phyloP scores from a whole-genome alignment of 2,329 filamentous ascomycete genomes.

The Penicillium sp. region DNA sequence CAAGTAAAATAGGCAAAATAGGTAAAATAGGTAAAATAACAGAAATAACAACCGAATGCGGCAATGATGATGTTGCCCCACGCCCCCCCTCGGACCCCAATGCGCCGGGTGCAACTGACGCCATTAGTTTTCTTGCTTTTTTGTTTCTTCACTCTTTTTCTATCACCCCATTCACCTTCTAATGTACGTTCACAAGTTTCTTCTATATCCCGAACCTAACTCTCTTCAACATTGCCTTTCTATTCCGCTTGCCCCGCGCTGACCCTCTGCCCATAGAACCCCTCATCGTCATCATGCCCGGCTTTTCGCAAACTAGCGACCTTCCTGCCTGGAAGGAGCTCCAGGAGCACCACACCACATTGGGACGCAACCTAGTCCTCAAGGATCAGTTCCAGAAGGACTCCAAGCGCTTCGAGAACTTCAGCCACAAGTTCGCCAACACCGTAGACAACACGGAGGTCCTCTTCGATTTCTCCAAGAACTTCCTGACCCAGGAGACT shows the following conservation, averaged over 20 bases:
- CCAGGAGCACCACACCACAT: slow-evolving; percentile 80
- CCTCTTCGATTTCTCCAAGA: slow-evolving; percentile 99
- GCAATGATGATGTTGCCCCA: slow-evolving; percentile 33
- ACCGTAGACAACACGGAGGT: slow-evolving; percentile 77
- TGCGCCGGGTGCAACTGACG: slow-evolving; percentile 25
- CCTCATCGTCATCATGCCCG: slow-evolving; percentile 34
- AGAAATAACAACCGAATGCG: slow-evolving; percentile 18
- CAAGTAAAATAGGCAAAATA: neutral
- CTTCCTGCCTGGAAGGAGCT: slow-evolving; percentile 87
- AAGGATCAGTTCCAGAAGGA: slow-evolving; percentile 92
- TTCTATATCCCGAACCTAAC: neutral
- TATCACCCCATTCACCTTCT: slow-evolving; percentile 9
- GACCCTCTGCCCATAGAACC: slow-evolving; percentile 19
- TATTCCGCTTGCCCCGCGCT: slow-evolving; percentile 28
- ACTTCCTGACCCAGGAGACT: slow-evolving; percentile 93
- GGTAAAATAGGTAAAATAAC: neutral
- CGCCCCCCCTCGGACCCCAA: slow-evolving; percentile 34
- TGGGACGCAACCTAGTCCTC: slow-evolving; percentile 86
- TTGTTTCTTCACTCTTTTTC: slow-evolving; percentile 11
- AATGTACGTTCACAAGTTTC: neutral
- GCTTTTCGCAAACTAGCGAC: slow-evolving; percentile 71
- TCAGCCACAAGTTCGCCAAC: slow-evolving; percentile 81
- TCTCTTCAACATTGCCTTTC: neutral
- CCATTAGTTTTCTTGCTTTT: slow-evolving; percentile 17
- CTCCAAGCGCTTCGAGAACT: slow-evolving; percentile 83